Evolutionary conservation across 495 filamentous ascomycete genomes (phyloP).

Genomic region (Aspergillus bertholletiae): DNA sequence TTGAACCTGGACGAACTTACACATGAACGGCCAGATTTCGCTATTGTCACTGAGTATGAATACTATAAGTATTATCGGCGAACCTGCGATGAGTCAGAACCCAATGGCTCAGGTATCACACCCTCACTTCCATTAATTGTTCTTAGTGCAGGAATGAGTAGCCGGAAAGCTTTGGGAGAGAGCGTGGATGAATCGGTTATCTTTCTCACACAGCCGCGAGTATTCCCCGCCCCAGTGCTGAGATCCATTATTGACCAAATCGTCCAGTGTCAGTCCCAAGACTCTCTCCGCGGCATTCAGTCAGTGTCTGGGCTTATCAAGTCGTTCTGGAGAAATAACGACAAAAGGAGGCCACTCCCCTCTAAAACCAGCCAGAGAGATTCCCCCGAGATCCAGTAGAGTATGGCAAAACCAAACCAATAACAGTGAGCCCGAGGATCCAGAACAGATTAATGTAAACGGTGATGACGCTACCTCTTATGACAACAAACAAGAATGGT

Average conservation of each 20-base stretch:
- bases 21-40: conserved; percentile 11
- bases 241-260: neutral
- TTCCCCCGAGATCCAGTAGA: too few relatives aligned
- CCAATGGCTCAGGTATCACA: neutral
- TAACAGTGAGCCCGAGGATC: too few relatives aligned
- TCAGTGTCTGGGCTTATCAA: too few relatives aligned
- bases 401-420: too few relatives aligned
- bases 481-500: neutral
- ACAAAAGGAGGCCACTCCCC: too few relatives aligned
- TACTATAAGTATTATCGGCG: conserved; percentile 11
- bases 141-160: conserved; percentile 14
- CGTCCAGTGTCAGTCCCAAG: conserved; percentile 22
- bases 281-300: conserved; percentile 18
- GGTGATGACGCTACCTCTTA: neutral
- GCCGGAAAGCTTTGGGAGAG: conserved; percentile 17
- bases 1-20: conserved; percentile 26
- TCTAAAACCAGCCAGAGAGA: too few relatives aligned
- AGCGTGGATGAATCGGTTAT: conserved; percentile 14
- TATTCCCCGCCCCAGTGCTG: neutral
- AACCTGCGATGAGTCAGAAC: neutral
- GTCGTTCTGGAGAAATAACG: too few relatives aligned
- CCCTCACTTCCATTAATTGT: conserved; percentile 19
- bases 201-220: conserved; percentile 24
- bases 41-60: conserved; percentile 22
- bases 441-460: too few relatives aligned